Percentiles rank a stretch among this genome's conserved stretches.
These are phyloP conservation scores for Grifola frondosa DNA, from an alignment of 1,284 basidiomycete species.

Conservation along the genomic window DNA sequence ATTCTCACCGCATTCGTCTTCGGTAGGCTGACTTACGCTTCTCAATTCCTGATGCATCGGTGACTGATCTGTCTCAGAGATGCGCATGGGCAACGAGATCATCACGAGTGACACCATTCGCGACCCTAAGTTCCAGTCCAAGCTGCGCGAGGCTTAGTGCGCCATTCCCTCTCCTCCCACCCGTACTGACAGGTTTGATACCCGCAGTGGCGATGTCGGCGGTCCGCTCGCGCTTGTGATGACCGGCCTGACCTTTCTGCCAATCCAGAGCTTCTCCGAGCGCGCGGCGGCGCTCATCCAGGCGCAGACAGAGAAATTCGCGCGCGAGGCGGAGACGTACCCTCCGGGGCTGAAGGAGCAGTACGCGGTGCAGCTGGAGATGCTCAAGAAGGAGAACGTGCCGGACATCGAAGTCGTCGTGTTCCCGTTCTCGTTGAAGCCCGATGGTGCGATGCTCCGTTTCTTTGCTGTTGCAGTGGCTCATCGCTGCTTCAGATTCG, in stretches of 20 bases:
- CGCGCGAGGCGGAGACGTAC: not conserved
- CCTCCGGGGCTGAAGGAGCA: constrained; percentile 10
- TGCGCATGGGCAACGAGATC: not conserved
- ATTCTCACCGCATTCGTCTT: constrained; percentile 13
- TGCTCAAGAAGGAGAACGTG: constrained; percentile 4
- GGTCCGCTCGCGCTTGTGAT: constrained; percentile 6
- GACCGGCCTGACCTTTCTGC: constrained; percentile 11
- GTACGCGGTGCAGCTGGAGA: constrained; percentile 10
- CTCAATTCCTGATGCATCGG: not conserved
- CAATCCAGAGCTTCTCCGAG: constrained; percentile 6
- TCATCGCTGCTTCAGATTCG: constrained; percentile 1
- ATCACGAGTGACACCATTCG: constrained; percentile 4
- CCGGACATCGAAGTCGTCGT: constrained; percentile 16
- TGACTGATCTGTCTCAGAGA: not conserved
- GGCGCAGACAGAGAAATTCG: constrained; percentile 1
- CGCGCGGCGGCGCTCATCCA: constrained; percentile 3
- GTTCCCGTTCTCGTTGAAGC: constrained; percentile 9
- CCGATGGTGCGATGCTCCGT: constrained; percentile 6
- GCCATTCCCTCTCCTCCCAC: not conserved
- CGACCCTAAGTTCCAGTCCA: constrained; percentile 19
- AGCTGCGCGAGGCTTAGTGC: constrained; percentile 27
- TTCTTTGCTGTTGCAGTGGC: too few relatives aligned
- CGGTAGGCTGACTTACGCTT: not conserved
- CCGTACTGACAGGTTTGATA: not conserved
- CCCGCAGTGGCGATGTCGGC: constrained; percentile 2